Evolutionary conservation across 805 yeast species (phyloP).

Genomic region (Starmerella apis): DNA sequence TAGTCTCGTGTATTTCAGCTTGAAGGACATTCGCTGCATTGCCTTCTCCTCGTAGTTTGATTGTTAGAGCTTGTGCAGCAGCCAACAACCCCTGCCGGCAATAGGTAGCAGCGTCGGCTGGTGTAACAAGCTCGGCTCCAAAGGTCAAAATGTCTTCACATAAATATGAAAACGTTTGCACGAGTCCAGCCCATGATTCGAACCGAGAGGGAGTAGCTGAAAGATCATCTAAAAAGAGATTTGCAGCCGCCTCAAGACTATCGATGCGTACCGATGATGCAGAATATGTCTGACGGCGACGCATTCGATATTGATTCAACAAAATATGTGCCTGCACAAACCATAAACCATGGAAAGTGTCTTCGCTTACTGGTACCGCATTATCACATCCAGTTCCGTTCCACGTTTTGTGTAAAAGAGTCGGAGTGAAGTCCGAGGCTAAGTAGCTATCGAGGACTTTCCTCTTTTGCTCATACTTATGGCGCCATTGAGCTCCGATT

Average conservation of each 20-base stretch:
- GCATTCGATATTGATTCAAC: slow-evolving; percentile 53
- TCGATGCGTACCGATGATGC: slow-evolving; percentile 50
- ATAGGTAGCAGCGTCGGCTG: slow-evolving; percentile 11
- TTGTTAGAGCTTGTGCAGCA: slow-evolving; percentile 13
- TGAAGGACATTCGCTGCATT: slow-evolving; percentile 42
- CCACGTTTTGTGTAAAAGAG: slow-evolving; percentile 11
- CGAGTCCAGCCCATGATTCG: slow-evolving; percentile 80
- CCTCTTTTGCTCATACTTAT: neutral
- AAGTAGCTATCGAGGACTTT: slow-evolving; percentile 14
- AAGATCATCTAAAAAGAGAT: slow-evolving; percentile 56
- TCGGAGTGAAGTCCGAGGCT: slow-evolving; percentile 12
- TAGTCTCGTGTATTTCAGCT: neutral
- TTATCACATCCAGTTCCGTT: slow-evolving; percentile 4
- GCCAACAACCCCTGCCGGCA: slow-evolving; percentile 19
- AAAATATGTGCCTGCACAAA: slow-evolving; percentile 58
- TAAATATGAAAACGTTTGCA: slow-evolving; percentile 62
- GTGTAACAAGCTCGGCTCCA: slow-evolving; percentile 13
- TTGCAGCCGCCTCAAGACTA: slow-evolving; percentile 65
- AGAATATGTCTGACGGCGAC: slow-evolving; percentile 62
- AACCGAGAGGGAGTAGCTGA: slow-evolving; percentile 53
- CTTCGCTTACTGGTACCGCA: slow-evolving; percentile 27
- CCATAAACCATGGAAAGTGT: slow-evolving; percentile 50
- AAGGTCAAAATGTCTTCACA: slow-evolving; percentile 68
- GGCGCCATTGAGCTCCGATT: neutral
- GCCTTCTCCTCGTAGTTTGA: slow-evolving; percentile 77